These are phyloP conservation scores for Nakazawaea molendinolei DNA, from an alignment of 805 yeast genomes.

Conservation along the genomic window DNA sequence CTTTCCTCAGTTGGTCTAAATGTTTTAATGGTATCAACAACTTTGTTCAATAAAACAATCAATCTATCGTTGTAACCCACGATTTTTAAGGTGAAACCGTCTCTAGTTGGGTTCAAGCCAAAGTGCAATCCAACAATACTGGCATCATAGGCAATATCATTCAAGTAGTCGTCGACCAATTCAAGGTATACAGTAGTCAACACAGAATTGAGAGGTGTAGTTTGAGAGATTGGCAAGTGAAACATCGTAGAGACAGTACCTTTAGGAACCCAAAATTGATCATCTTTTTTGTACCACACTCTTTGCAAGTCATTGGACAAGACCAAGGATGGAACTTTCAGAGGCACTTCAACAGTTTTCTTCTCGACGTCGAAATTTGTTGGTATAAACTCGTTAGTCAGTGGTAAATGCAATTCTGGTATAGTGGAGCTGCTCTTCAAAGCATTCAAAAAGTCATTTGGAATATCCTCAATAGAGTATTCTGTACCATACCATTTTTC, in stretches of 20 bases:
- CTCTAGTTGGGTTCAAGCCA: slow-evolving; percentile 50
- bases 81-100: slow-evolving; percentile 63
- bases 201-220: slow-evolving; percentile 52
- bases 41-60: slow-evolving; percentile 50
- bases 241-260: slow-evolving; percentile 62
- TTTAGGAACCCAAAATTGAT: slow-evolving; percentile 83
- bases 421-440: slow-evolving; percentile 26
- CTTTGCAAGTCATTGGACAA: slow-evolving; percentile 42
- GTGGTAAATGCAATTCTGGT: slow-evolving; percentile 52
- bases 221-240: slow-evolving; percentile 55
- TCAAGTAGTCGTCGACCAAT: slow-evolving; percentile 66
- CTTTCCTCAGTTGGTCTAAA: slow-evolving; percentile 50
- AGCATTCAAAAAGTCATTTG: slow-evolving; percentile 28
- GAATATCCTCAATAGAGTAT: slow-evolving; percentile 44
- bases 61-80: slow-evolving; percentile 84
- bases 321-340: slow-evolving; percentile 57
- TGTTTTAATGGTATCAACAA: slow-evolving; percentile 44
- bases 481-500: slow-evolving; percentile 94
- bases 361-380: slow-evolving; percentile 61
- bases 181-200: slow-evolving; percentile 60
- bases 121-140: slow-evolving; percentile 69
- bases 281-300: slow-evolving; percentile 88
- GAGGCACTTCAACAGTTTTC: slow-evolving; percentile 28
- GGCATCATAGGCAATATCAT: slow-evolving; percentile 78
- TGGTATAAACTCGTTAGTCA: slow-evolving; percentile 76